Evolutionary conservation across 169 alveolate species (phyloP), one percentile per base, ranked within the genome.

Genomic region (Plasmodium berghei): DNA sequence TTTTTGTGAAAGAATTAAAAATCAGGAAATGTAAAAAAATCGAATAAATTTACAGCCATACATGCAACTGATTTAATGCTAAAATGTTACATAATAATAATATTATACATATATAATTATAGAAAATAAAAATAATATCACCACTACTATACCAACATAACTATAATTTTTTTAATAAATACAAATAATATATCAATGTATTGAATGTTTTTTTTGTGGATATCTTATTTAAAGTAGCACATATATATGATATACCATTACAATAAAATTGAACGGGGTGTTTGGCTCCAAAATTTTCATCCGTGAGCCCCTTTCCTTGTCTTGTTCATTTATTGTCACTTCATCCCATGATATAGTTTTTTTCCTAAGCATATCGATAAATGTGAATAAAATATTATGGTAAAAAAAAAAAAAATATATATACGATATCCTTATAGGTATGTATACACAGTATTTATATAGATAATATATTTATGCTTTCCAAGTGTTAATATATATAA

Each of bases 301-400:
- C 63, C 97, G 70, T 10, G 97, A 94, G 9, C 97, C 97, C 56
- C 97, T 83, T 26, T 77, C 96, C 61, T 94, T 94, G 90, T 95
- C 96, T 59, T 95, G 97, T 72, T 95, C 97, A 16, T 93, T 92
- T 34, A 95, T 95, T 18, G 94, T 83, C 46, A 89, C 93, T 73
- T 95, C 97, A 63, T 95, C 97, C 95, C 96, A 95, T 56, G 96
- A 80, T 69, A 94, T 94, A 10, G 91, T 80, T 85, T 91, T 94
- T 87, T 83, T 92, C 62, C 93, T 88, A 48, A 42, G 8, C 26
- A 45, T 18, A 42, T 63, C 52, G 71, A 71, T 62, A 9, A 72
- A 34, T 0, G 42, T 3, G 42, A 34, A 34, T 34, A 34, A 34
- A 54, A 61, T 40, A 72, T 24, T 45, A 22, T 77, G 9, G 16